Evolutionary conservation across 768 basidiomycete genomes (phyloP).

Genomic region (Hericium erinaceus): DNA sequence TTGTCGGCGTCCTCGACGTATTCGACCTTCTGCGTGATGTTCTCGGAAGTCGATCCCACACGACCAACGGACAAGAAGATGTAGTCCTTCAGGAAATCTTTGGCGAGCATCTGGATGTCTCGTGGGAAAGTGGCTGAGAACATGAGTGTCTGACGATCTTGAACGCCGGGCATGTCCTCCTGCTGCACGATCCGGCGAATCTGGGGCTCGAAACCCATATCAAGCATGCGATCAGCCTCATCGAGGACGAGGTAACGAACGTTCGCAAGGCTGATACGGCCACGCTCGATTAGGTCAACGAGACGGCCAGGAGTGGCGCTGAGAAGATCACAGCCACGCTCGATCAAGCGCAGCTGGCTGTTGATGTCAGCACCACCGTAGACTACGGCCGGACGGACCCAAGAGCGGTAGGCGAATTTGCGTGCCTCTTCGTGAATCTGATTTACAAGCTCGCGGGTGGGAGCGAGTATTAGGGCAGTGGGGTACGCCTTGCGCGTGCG

Average conservation of each 20-base stretch:
- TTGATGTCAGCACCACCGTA: constrained; percentile 99
- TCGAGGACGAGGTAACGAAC: constrained; percentile 97
- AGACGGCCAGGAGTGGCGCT: constrained; percentile 97
- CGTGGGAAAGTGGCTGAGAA: constrained; percentile 99
- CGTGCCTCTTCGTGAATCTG: constrained; percentile 99
- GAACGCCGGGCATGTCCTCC: constrained; percentile 94
- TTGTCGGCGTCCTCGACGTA: constrained; percentile 98
- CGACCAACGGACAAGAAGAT: constrained; percentile 98
- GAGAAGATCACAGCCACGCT: constrained; percentile 94
- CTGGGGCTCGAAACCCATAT: constrained; percentile 99
- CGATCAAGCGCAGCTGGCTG: constrained; percentile 86
- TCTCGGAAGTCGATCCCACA: constrained; percentile 97
- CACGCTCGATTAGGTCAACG: constrained; percentile 96
- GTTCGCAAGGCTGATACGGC: constrained; percentile 91
- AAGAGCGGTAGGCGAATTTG: constrained; percentile 98
- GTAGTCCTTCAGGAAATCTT: constrained; percentile 97
- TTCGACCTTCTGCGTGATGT: constrained; percentile 98
- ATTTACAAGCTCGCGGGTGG: constrained; percentile 96
- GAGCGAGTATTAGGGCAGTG: constrained; percentile 94
- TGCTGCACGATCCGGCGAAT: constrained; percentile 97
- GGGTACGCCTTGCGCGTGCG: constrained; percentile 88
- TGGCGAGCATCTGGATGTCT: constrained; percentile 94
- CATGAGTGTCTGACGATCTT: constrained; percentile 96
- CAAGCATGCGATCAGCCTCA: constrained; percentile 99
- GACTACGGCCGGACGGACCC: constrained; percentile 98